Conservation (phyloP, 345 rosid genomes). For the Salix caprea region DNA sequence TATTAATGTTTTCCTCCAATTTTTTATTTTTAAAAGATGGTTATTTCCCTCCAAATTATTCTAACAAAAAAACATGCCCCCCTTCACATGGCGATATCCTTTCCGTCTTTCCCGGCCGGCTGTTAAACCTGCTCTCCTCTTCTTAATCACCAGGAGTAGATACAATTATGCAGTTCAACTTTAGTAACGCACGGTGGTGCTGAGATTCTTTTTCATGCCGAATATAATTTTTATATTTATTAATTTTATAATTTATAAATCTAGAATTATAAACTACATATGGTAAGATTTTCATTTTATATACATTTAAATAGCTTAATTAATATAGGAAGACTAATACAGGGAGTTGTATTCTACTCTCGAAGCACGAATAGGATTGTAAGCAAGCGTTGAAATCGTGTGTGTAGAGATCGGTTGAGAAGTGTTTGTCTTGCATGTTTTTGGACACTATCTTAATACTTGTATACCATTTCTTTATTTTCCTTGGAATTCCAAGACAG, state of each 20-base stretch:
- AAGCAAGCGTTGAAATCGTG: constrained; percentile 58
- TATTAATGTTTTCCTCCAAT: no score
- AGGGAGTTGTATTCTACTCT: constrained; percentile 5
- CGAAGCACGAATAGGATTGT: constrained; percentile 16
- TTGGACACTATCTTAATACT: neutral
- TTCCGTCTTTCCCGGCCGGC: neutral
- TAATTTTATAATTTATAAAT: no score
- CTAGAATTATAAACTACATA: no score
- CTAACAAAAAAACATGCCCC: neutral
- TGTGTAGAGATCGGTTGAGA: constrained; percentile 54
- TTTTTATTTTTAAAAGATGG: no score
- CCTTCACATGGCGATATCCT: neutral
- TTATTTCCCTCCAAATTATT: neutral
- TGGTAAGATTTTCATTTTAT: no score
- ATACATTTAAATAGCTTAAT: no score
- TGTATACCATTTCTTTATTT: neutral
- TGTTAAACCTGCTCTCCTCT: neutral
- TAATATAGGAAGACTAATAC: no score
- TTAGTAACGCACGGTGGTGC: no score
- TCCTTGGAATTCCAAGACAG: neutral
- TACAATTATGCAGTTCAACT: no score
- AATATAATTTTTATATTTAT: no score
- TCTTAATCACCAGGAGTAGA: neutral
- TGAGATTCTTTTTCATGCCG: no score
- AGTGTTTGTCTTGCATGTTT: constrained; percentile 51